These are phyloP conservation scores for Aspergillus persii DNA, from an alignment of 2,329 filamentous ascomycete species.

Conservation along the genomic window DNA sequence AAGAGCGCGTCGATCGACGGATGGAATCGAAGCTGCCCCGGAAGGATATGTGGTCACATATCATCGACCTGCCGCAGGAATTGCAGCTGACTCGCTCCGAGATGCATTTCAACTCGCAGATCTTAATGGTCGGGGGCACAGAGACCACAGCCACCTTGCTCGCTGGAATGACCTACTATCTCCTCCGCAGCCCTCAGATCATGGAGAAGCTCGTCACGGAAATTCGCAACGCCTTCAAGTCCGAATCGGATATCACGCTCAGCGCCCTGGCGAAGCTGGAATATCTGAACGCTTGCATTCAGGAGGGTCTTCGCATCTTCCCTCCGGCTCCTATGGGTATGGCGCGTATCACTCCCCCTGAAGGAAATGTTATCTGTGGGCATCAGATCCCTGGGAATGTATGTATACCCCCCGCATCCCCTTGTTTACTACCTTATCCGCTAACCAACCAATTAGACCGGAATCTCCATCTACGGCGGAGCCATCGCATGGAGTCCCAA, in stretches of 20 bases:
- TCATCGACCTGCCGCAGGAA: background rate
- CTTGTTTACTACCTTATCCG: too few relatives aligned
- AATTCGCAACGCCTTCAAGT: background rate
- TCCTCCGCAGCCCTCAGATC: background rate
- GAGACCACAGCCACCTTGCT: background rate
- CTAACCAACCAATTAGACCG: too few relatives aligned
- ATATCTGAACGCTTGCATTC: conserved; percentile 22
- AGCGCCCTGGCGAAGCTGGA: background rate
- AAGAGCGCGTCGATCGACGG: too few relatives aligned
- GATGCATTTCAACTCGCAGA: background rate
- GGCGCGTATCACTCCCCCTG: conserved; percentile 15
- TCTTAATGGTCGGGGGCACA: background rate
- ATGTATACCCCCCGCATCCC: background rate
- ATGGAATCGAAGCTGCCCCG: too few relatives aligned
- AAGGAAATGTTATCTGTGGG: conserved; percentile 17
- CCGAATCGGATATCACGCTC: background rate
- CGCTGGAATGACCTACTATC: background rate
- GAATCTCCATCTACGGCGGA: too few relatives aligned
- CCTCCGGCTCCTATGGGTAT: conserved; percentile 22
- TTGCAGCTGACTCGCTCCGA: background rate
- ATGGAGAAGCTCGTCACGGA: background rate
- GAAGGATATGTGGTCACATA: too few relatives aligned
- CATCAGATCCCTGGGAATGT: conserved; percentile 15
- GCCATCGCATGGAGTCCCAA: too few relatives aligned
- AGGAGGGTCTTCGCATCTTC: conserved; percentile 22